Evolutionary conservation across 768 basidiomycete species (phyloP).

Genomic region (Fistulinella prunicolor): DNA sequence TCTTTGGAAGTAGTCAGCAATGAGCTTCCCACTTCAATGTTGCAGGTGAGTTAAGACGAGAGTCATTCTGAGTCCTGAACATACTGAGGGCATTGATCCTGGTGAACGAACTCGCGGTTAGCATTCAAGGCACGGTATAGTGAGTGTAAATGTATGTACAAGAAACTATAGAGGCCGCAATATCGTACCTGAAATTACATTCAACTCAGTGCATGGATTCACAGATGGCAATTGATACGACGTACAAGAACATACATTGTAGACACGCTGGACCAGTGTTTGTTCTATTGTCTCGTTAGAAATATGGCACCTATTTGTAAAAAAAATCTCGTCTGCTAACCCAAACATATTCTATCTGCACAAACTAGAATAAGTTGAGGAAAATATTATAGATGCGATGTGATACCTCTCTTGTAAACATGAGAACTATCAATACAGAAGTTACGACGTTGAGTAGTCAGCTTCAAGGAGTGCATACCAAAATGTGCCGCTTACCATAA

Average conservation of each 20-base stretch:
- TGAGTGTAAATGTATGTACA: not conserved
- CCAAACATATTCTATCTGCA: not conserved
- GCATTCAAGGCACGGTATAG: not conserved
- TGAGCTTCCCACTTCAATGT: not conserved
- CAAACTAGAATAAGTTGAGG: not conserved
- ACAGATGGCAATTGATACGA: not conserved
- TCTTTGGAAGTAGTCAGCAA: not conserved
- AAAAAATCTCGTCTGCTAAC: not conserved
- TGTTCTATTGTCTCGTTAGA: not conserved
- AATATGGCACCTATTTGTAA: not conserved
- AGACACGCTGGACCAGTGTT: not conserved
- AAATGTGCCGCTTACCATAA: not conserved
- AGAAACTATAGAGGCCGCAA: not conserved
- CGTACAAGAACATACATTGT: not conserved
- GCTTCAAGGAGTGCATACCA: too few species aligned
- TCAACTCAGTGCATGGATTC: not conserved
- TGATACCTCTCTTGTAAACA: not conserved
- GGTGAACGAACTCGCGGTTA: not conserved
- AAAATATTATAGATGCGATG: not conserved
- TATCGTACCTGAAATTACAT: not conserved
- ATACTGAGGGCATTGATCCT: not conserved
- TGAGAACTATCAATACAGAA: not conserved
- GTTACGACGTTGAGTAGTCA: too few species aligned
- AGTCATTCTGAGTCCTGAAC: not conserved
- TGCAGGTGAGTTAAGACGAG: not conserved